phyloP scores from a whole-genome alignment of 441 rosid species.

The Euphorbia schlechtendalii region DNA sequence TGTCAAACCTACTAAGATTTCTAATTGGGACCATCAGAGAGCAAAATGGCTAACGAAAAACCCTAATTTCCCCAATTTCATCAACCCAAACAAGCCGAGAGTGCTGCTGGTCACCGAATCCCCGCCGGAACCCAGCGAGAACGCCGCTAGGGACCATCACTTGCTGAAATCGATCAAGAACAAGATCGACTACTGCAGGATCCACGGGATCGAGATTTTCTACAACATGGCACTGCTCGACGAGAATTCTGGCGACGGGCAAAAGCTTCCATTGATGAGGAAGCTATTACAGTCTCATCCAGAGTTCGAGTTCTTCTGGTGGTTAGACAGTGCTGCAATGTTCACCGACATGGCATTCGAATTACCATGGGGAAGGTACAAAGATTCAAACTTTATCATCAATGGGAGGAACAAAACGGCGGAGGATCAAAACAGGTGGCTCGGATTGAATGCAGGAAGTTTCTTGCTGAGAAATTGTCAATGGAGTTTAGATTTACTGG shows the following conservation, averaged over 20 bases:
- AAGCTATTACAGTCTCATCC: constrained; percentile 72
- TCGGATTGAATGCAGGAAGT: constrained; percentile 79
- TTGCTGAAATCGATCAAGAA: constrained; percentile 82
- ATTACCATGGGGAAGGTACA: constrained; percentile 90
- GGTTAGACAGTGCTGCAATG: constrained; percentile 97
- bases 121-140: constrained; percentile 91
- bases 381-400: constrained; percentile 63
- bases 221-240: constrained; percentile 79
- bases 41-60: constrained; percentile 49
- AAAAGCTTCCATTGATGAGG: too few relatives aligned
- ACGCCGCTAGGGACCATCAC: constrained; percentile 84
- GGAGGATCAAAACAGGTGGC: constrained; percentile 79
- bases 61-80: constrained; percentile 55
- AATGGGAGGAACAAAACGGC: constrained; percentile 93
- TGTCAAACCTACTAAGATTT: too few relatives aligned
- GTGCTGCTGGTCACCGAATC: constrained; percentile 81
- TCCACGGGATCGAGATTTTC: constrained; percentile 76
- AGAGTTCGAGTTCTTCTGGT: constrained; percentile 82
- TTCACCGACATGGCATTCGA: constrained; percentile 94
- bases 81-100: constrained; percentile 58
- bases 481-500: constrained; percentile 78
- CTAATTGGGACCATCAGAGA: constrained; percentile 78
- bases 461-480: constrained; percentile 74
- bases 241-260: too few relatives aligned
- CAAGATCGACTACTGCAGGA: constrained; percentile 83